Evolutionary conservation across 1,284 basidiomycete genomes (phyloP).

Genomic region (Rhodofomes roseus): DNA sequence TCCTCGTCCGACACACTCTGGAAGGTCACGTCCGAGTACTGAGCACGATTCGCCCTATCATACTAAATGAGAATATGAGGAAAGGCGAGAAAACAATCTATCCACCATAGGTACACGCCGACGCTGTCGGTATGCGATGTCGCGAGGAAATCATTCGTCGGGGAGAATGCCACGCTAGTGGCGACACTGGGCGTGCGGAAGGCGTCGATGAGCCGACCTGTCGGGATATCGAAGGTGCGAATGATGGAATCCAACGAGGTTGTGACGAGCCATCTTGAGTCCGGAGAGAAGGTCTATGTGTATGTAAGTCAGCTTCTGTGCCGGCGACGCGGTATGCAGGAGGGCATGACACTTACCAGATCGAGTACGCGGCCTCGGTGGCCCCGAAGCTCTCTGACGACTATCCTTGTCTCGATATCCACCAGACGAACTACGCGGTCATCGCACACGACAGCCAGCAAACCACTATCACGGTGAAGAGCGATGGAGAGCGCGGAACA

Average conservation of each 20-base stretch:
- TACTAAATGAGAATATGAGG: not conserved
- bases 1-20: slow-evolving; percentile 72
- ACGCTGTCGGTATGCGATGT: slow-evolving; percentile 93
- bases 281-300: slow-evolving; percentile 86
- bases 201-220: slow-evolving; percentile 87
- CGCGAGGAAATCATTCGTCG: slow-evolving; percentile 94
- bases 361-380: slow-evolving; percentile 83
- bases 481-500: slow-evolving; percentile 70
- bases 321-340: not conserved
- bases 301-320: not conserved
- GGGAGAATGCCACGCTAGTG: slow-evolving; percentile 90
- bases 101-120: slow-evolving; percentile 90
- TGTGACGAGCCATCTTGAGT: slow-evolving; percentile 90
- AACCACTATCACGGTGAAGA: slow-evolving; percentile 82
- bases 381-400: slow-evolving; percentile 86
- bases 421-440: slow-evolving; percentile 83
- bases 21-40: slow-evolving; percentile 85
- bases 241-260: slow-evolving; percentile 90
- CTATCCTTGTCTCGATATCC: slow-evolving; percentile 86
- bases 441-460: slow-evolving; percentile 85
- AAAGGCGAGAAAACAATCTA: not conserved
- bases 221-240: slow-evolving; percentile 95
- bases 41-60: slow-evolving; percentile 90
- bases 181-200: slow-evolving; percentile 91
- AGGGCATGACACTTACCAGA: slow-evolving; percentile 48